phyloP scores from a whole-genome alignment of 305 asterid species.

The Solanum hybrid region DNA sequence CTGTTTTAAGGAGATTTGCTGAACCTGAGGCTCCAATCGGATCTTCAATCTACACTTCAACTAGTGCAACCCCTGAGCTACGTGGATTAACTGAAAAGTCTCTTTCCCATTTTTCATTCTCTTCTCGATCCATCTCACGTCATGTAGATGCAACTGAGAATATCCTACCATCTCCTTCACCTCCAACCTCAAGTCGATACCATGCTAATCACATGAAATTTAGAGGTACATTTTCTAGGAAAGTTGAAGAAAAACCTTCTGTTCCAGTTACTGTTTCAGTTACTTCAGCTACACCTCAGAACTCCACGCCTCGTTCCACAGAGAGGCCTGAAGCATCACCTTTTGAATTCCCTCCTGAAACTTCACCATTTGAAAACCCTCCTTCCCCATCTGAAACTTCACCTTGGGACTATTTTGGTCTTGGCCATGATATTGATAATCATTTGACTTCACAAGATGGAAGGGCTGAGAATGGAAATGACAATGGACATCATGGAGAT shows the following conservation, averaged over 20 bases:
- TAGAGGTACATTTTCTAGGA: constrained; percentile 47
- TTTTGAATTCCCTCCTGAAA: constrained; percentile 29
- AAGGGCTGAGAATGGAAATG: constrained; percentile 26
- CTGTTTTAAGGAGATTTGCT: constrained; percentile 57
- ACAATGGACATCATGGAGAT: constrained; percentile 17
- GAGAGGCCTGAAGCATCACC: constrained; percentile 35
- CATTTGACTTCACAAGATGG: constrained; percentile 45
- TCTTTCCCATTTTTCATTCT: constrained; percentile 36
- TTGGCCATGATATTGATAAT: constrained; percentile 32
- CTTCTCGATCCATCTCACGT: constrained; percentile 39
- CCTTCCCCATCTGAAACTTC: constrained; percentile 23
- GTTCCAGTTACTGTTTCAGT: constrained; percentile 49
- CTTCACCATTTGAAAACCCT: constrained; percentile 17
- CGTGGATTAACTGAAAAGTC: constrained; percentile 43
- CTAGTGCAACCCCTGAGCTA: constrained; percentile 46
- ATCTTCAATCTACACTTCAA: constrained; percentile 33
- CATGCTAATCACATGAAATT: constrained; percentile 66
- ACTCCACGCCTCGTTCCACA: constrained; percentile 43
- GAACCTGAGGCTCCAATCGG: constrained; percentile 58
- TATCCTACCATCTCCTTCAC: constrained; percentile 53
- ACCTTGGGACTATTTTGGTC: constrained; percentile 43
- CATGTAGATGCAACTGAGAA: constrained; percentile 33
- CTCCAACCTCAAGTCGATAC: constrained; percentile 36
- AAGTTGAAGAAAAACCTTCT: constrained; percentile 72
- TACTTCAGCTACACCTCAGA: constrained; percentile 50